Percentiles rank a stretch among this genome's conserved stretches.
These are phyloP conservation scores for Handroanthus guayacan DNA, from an alignment of 257 asterid species.

Conservation along the genomic window DNA sequence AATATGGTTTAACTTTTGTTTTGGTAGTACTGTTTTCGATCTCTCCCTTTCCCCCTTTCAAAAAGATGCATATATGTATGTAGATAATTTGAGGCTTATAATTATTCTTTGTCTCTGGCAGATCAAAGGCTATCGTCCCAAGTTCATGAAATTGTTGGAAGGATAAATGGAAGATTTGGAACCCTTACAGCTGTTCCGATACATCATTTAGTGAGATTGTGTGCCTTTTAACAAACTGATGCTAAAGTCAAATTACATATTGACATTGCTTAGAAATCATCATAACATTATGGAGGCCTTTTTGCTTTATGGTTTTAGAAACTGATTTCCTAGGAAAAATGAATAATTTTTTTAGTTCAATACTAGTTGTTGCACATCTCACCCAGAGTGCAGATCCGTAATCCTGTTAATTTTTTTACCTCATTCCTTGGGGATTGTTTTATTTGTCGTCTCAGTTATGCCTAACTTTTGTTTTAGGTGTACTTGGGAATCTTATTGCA, in stretches of 20 bases:
- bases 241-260: constrained; percentile 15
- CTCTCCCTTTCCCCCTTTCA: neutral
- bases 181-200: constrained; percentile 83
- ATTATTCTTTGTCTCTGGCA: constrained; percentile 43
- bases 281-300: neutral
- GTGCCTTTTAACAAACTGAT: constrained; percentile 26
- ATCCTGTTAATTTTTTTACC: neutral
- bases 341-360: neutral
- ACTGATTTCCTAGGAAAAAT: neutral
- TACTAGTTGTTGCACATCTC: no score
- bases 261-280: constrained; percentile 20
- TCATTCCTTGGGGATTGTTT: neutral
- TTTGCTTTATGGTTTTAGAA: neutral
- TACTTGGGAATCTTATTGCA: neutral
- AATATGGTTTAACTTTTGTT: neutral
- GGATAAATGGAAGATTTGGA: constrained; percentile 96
- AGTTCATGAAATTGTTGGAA: constrained; percentile 96
- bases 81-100: constrained; percentile 13
- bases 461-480: neutral
- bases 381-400: neutral
- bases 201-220: constrained; percentile 82
- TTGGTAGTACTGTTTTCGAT: neutral
- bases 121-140: constrained; percentile 91
- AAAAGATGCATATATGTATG: neutral
- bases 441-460: neutral